Evolutionary conservation across 2,329 filamentous ascomycete genomes (phyloP).

Genomic region (Gnomoniopsis smithogilvyi): DNA sequence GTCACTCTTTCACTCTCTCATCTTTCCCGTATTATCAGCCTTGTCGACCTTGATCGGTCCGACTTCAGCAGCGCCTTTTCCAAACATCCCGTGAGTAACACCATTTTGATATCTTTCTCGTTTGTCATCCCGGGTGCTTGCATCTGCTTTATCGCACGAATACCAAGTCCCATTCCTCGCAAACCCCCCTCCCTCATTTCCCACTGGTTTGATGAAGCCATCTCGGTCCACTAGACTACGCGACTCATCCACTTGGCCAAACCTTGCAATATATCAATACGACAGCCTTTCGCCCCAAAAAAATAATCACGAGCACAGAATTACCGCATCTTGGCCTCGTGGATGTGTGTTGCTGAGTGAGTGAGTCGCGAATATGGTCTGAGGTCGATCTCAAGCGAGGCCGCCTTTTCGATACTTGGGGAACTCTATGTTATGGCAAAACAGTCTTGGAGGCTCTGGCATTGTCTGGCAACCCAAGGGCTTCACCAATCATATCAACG

Average conservation of each 20-base stretch:
- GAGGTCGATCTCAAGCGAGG: neutral
- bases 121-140: neutral
- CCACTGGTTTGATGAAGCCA: neutral
- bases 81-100: neutral
- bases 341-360: too few species aligned
- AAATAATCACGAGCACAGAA: too few species aligned
- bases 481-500: neutral
- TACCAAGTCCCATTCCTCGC: neutral
- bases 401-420: neutral
- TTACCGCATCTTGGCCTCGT: too few species aligned
- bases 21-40: neutral
- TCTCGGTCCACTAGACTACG: neutral
- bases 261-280: neutral
- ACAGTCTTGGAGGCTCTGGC: neutral
- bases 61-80: neutral
- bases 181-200: neutral
- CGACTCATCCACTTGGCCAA: neutral
- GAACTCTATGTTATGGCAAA: neutral
- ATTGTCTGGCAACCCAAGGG: neutral
- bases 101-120: neutral
- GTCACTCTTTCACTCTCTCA: conserved; percentile 6
- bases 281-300: neutral
- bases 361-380: neutral
- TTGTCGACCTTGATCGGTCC: conserved; percentile 1
- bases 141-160: neutral